Base-by-base conservation (phyloP, 2,329 filamentous ascomycete species). In the Orbilia javanica region DNA sequence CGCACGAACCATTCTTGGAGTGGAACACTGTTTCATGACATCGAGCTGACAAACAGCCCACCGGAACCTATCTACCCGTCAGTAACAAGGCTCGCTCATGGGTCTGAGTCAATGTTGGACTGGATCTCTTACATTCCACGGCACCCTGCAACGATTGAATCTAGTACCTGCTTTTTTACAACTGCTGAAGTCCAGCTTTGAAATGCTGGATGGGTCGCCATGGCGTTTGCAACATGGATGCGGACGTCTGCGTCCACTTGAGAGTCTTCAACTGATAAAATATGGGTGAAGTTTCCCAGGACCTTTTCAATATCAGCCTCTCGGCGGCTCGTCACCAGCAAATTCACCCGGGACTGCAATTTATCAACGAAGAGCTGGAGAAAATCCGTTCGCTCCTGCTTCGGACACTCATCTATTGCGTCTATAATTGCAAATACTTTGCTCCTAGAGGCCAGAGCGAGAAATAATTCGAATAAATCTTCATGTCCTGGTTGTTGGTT, bases 11-110 rank as follows among this genome's bases (percentile, higher is more conserved):
- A 64, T 64, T 11, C 71, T 62, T 1, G 55, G 53, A 3, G 53
- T 75, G 22, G 62, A 53, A 46, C 64, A 75, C 5, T 68, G 39
- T 18, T 69, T 75, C 64, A 75, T 75, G 1, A 48, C 46, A 1
- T 75, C 71, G 4, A 75, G 34, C 25, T 75, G 71, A 15, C 71
- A 75, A n/a, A 69, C 46, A 8, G 71, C 71, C 71, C 71, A 75
- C 8, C 71, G 71, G 15, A 75, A 75, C 71, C 63, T 75, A 62
- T 6, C 10, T 13, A 13, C 39, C 6, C 7, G 27, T 66, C 22
- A 65, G 48, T 11, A 8, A 13, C 8, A 34, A 10, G 1, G 8
- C 34, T 60, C n/a, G 0, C 50, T 22, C n/a, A 27, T 48, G 18
- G 25, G 4, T n/a, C 48, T 11, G 31, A 34, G 13, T 25, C n/a